These are phyloP conservation scores for Fraxinus americana DNA, from an alignment of 257 asterid species.

Conservation along the genomic window DNA sequence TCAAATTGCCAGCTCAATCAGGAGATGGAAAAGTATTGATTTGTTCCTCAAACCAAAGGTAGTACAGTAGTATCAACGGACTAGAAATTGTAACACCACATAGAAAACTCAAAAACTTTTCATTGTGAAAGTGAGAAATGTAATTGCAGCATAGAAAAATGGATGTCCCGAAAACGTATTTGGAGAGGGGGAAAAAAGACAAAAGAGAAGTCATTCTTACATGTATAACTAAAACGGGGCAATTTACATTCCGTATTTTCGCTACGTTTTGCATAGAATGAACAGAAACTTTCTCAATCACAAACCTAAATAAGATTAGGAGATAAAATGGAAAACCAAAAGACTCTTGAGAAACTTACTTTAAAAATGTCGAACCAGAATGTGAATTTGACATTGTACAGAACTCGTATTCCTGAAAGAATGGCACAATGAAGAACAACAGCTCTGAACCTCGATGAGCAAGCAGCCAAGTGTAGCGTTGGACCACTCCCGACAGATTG, in stretches of 20 bases:
- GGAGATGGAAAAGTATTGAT: neutral
- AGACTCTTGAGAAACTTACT: conserved; percentile 44
- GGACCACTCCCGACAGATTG: conserved; percentile 99
- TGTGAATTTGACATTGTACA: conserved; percentile 92
- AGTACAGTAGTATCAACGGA: neutral
- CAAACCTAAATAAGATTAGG: conserved; percentile 2
- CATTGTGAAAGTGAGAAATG: neutral
- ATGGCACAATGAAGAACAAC: conserved; percentile 97
- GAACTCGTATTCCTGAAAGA: conserved; percentile 96
- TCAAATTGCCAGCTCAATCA: neutral
- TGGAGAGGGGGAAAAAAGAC: neutral
- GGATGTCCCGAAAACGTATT: conserved; percentile 9
- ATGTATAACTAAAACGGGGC: conserved; percentile 94
- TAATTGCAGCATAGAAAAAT: neutral
- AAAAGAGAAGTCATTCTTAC: conserved; percentile 52
- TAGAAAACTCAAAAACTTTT: neutral
- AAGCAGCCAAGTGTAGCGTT: conserved; percentile 86
- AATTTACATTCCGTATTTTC: conserved; percentile 81
- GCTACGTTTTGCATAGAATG: conserved; percentile 77
- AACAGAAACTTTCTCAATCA: conserved; percentile 22
- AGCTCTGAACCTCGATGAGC: conserved; percentile 71
- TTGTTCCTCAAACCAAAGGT: neutral
- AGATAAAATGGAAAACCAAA: neutral
- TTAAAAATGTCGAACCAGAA: conserved; percentile 98
- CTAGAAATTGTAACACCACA: neutral